Evolutionary conservation across 139 green algal species (phyloP).

Genomic region (Micromonas commoda): DNA sequence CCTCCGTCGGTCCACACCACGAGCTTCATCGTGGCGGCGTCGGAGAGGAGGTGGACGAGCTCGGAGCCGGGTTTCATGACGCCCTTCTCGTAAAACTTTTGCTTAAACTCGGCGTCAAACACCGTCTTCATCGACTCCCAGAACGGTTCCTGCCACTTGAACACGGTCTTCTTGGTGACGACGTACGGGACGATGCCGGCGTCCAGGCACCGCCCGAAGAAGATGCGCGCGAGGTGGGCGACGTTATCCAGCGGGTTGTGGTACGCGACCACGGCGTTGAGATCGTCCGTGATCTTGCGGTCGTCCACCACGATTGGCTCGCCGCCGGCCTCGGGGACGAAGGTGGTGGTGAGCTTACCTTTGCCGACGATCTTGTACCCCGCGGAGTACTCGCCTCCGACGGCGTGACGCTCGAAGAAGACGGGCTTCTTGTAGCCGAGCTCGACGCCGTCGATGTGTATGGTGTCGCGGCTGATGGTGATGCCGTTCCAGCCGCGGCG

Average conservation of each 20-base stretch:
- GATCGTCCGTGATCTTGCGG: constrained; percentile 14
- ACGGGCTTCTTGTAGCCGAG: constrained; percentile 36
- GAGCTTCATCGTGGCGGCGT: constrained; percentile 40
- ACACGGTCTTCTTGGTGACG: constrained; percentile 42
- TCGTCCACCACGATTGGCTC: constrained; percentile 30
- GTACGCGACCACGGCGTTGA: constrained; percentile 31
- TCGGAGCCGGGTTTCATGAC: constrained; percentile 21
- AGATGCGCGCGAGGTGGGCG: constrained; percentile 28
- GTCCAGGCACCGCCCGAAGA: constrained; percentile 37
- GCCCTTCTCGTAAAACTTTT: constrained; percentile 13
- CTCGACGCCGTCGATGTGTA: constrained; percentile 39
- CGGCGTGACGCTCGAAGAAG: constrained; percentile 38
- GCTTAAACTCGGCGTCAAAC: constrained; percentile 30
- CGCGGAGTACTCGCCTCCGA: constrained; percentile 35
- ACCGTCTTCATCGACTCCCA: constrained; percentile 33
- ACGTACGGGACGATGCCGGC: constrained; percentile 30
- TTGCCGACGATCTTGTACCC: constrained; percentile 32
- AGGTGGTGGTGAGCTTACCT: constrained; percentile 32
- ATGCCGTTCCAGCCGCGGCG: constrained; percentile 39
- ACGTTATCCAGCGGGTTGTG: constrained; percentile 40
- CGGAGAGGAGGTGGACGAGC: constrained; percentile 35
- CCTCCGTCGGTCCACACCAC: constrained; percentile 29
- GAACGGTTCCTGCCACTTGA: constrained; percentile 42
- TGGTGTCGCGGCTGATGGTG: constrained; percentile 37
- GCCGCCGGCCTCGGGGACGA: constrained; percentile 28